Evolutionary conservation across 2,329 filamentous ascomycete genomes (phyloP), one percentile per base, ranked within the genome.

Genomic region (Neocatenulostroma microsporum): DNA sequence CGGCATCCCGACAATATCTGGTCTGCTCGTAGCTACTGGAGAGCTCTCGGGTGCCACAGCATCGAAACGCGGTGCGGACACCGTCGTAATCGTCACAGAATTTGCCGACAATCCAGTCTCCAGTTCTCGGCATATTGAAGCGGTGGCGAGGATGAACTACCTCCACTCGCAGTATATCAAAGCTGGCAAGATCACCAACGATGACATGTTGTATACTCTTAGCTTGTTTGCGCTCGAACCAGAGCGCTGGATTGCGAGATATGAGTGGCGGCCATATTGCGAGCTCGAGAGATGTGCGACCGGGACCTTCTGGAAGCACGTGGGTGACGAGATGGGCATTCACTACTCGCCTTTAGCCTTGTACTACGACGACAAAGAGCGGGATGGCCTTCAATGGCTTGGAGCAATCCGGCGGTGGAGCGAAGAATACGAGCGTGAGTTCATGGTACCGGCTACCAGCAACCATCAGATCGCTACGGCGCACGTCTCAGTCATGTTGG

Each of bases 271-370:
- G 2, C 25, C 62, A 4, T 56, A 84, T 15, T 80, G 11, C 73
- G 34, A 80, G 1, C 67, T 87, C 59, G 84, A 88, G 57, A 57
- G 66, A 8, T 82, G 79, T 43, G 82, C 80, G 0, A 36, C 37
- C 11, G 78, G 74, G 12, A 77, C 74, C 0, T 76, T 82, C 50
- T 87, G 81, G 82, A 83, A 82, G 57, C 68, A 69, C 35, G 61
- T 84, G 12, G 82, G 82, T 11, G 78, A 85, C 48, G 73, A 74
- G 35, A 81, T 87, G 74, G 70, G 68, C 0, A 82, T 87, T 37
- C 60, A 62, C 3, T 74, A 64, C 31, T 71, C 74, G 8, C 58
- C 84, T 34, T 74, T 86, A 71, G 78, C 78, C 15, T 72, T 78
- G 17, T 68, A 28, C 14, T 9, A 21, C 7, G n/a, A 24, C 4